Base-by-base conservation (phyloP, 331 rosid species). In the Stylosanthes scabra region DNA sequence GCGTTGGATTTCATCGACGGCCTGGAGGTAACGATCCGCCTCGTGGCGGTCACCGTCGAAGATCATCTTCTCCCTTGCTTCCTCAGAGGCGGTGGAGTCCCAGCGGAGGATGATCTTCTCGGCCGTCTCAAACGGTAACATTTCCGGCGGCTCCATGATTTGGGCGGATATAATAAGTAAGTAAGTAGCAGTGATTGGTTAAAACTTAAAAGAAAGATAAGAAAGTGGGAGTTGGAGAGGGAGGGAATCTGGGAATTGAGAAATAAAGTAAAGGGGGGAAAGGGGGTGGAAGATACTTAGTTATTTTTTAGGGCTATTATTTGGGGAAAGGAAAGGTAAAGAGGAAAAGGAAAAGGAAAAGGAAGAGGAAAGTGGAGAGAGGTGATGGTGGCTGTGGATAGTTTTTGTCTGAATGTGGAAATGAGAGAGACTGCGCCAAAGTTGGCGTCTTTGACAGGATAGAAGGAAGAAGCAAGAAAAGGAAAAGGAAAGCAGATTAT, bases 41-140 rank as follows among this genome's bases (percentile, higher is more conserved):
- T 92, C 96, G 16, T 77, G 76, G 3, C 97, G 88, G 20, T 95
- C 92, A 6, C 91, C 86, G 14, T 90, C 90, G 74, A 95, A 95
- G 41, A 95, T 88, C 99, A 92, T 92, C 49, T 74, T 88, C 9
- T 88, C 97, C 0, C 95, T 79, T 1, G 90, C 87, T 2, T 95
- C 98, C 57, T 92, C 98, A 6, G 98, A 88, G 1, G 94, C 90
- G 31, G 98, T 87, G 1, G 99, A 92, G 86, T 92, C 99, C 99
- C 99, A 95, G 45, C 89, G 86, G 14, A 95, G 83, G 8, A 92
- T 87, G 11, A 95, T 86, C 82, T 84, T 80, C 90, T 94, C 97
- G 42, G 99, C 96, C 66, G 85, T 78, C 27, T 83, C 87, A 3
- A 91, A 46, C 2, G 86, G 84, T 25, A 81, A 6, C 31, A 49